phyloP scores from a whole-genome alignment of 768 basidiomycete genomes.

The Nidularia pulvinata region DNA sequence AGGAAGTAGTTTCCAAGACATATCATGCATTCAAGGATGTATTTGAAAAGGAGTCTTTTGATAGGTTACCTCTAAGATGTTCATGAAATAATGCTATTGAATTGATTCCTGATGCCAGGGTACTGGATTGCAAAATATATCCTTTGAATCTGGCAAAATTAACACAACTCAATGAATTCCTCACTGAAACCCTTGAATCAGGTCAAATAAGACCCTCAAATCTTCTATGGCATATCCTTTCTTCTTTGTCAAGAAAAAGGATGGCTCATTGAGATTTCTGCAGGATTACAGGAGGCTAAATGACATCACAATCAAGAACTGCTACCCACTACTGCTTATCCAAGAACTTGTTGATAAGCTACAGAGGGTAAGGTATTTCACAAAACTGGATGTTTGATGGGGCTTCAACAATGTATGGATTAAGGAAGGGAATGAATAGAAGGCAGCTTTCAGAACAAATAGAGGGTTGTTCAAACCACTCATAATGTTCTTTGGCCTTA shows the following conservation, averaged over 20 bases:
- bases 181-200: conserved; percentile 18
- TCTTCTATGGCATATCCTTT: conserved; percentile 16
- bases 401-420: conserved; percentile 33
- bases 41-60: no score
- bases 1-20: background rate
- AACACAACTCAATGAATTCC: conserved; percentile 12
- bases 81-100: background rate
- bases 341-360: conserved; percentile 21
- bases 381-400: conserved; percentile 33
- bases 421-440: conserved; percentile 36
- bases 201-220: conserved; percentile 14
- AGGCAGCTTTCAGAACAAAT: conserved; percentile 36
- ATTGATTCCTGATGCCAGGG: background rate
- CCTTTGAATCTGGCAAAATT: conserved; percentile 19
- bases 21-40: no score
- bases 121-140: background rate
- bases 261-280: conserved; percentile 12
- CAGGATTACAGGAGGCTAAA: conserved; percentile 34
- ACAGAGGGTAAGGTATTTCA: conserved; percentile 19
- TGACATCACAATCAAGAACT: conserved; percentile 26
- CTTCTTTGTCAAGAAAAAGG: conserved; percentile 21
- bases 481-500: no score
- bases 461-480: conserved; percentile 34
- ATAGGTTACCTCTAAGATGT: background rate
- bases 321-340: conserved; percentile 32